Base-by-base conservation (phyloP, 2,329 filamentous ascomycete species). In the Monilinia laxa region DNA sequence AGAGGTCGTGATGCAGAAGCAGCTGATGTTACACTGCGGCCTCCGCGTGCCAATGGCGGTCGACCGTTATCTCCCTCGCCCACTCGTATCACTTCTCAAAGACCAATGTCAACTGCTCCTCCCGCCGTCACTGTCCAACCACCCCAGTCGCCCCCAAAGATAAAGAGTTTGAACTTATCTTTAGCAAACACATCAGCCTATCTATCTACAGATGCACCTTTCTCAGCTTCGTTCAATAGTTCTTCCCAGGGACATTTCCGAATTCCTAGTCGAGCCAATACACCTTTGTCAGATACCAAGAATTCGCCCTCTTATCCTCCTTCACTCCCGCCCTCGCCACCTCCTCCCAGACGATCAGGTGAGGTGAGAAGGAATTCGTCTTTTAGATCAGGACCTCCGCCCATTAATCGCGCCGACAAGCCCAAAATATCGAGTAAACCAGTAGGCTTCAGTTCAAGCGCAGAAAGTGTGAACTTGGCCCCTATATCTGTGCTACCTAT, bases 341-440 rank as follows among this genome's bases (percentile, higher is more conserved):
- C 87, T 3, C 87, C 87, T 1, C 87, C 86, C 1, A 80, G 86
- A 71, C 81, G 87, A 69, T 89, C 87, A n/a, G 83, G 77, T 7
- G 87, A 89, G 73, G 71, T 85, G 3, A 81, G 81, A 66, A 79
- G 85, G 66, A 82, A 85, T 31, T 40, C 70, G 18, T 67, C 72
- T 16, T 67, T 70, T 72, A 69, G 82, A 75, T 68, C 77, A 64
- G 78, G 79, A 35, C 91, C 91, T 12, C 92, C 92, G 5, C 90
- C 90, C 0, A 84, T 93, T 49, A 95, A 96, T 76, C 87, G 93
- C 65, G 87, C 88, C 40, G 91, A 91, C 52, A 96, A 96, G 77
- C 89, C 90, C 4, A 88, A 86, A 73, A 84, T 90, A 64, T 82
- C 70, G 45, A 75, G 69, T 65, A 76, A 75, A 57, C 74, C 74